phyloP scores from a whole-genome alignment of 2,329 filamentous ascomycete genomes.

The Monosporascus sp. region DNA sequence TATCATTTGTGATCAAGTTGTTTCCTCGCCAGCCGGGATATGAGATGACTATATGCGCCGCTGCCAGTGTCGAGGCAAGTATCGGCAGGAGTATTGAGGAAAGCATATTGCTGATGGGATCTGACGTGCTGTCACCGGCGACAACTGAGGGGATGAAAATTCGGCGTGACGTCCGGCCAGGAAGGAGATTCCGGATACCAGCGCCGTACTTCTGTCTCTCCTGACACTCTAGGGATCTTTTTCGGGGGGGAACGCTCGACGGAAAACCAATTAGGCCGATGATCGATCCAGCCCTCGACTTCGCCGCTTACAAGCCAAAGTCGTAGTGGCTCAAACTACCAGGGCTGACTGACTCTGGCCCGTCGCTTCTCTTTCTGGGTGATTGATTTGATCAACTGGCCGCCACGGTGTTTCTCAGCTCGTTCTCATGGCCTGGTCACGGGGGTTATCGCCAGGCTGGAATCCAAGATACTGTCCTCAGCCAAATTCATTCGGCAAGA shows the following conservation, averaged over 20 bases:
- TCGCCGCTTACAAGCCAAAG: too few species aligned
- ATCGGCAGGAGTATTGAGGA: conserved; percentile 39
- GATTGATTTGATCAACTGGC: not conserved
- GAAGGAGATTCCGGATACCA: not conserved
- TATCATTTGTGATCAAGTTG: conserved; percentile 73
- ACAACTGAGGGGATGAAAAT: not conserved
- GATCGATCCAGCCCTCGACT: too few species aligned
- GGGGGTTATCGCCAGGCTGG: not conserved
- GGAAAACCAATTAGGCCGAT: too few species aligned
- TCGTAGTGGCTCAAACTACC: too few species aligned
- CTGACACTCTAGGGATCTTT: too few species aligned
- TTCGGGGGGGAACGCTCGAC: too few species aligned
- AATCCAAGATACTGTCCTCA: not conserved
- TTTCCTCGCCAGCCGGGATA: conserved; percentile 86
- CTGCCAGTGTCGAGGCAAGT: conserved; percentile 43
- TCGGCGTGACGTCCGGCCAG: too few species aligned
- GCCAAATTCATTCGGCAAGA: not conserved
- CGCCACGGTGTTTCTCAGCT: not conserved
- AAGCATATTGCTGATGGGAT: conserved; percentile 34
- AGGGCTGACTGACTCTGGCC: too few species aligned
- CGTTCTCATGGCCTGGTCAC: not conserved
- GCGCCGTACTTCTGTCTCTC: too few species aligned
- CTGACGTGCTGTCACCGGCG: not conserved
- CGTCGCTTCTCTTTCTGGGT: too few species aligned
- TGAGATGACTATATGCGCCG: conserved; percentile 75